Base-by-base conservation (phyloP, 2,329 filamentous ascomycete species). In the Grosmannia serpens region DNA sequence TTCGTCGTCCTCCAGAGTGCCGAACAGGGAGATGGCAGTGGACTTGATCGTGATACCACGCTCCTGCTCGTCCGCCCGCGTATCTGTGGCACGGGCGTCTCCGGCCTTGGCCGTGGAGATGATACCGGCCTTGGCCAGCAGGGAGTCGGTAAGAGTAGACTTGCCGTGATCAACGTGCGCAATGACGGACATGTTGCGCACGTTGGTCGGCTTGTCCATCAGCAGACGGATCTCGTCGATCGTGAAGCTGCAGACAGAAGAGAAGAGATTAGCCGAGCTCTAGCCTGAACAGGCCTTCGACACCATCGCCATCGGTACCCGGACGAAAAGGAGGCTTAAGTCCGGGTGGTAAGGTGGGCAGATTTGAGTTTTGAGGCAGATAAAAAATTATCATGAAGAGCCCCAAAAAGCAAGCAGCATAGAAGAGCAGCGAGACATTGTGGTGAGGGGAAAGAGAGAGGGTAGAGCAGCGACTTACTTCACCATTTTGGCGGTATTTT, bases 41-140 rank as follows among this genome's bases (percentile, higher is more conserved):
- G 94, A 99, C 87, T 99, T 99, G 87, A 99, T 99, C 70, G 94
- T 99, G 73, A 99, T 96, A 86, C 94, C 91, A 87, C 94, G 91
- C 76, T 99, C 94, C 82, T 99, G 94, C 78, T 99, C 94, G 76
- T 99, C 94, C 67, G 88, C 80, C 79, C 94, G 89, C 65, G 94
- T 99, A 79, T 99, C 94, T 71, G 91, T 99, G 75, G 92, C 95
- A 77, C 94, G 88, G 67, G 87, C 86, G 75, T 95, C 90, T 78
- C 94, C 94, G 70, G 94, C 94, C 82, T 97, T 97, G 70, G 90
- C 90, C 70, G 90, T 89, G 70, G 94, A 97, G 75, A 99, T 96
- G 74, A 99, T 99, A 92, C 94, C 94, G 72, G 92, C 92, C 81
- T 95, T 94, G 81, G 95, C 91, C 74, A 99, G 88, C 67, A 99